Evolutionary conservation across 1,284 basidiomycete species (phyloP).

Genomic region (Megacollybia platyphylla): DNA sequence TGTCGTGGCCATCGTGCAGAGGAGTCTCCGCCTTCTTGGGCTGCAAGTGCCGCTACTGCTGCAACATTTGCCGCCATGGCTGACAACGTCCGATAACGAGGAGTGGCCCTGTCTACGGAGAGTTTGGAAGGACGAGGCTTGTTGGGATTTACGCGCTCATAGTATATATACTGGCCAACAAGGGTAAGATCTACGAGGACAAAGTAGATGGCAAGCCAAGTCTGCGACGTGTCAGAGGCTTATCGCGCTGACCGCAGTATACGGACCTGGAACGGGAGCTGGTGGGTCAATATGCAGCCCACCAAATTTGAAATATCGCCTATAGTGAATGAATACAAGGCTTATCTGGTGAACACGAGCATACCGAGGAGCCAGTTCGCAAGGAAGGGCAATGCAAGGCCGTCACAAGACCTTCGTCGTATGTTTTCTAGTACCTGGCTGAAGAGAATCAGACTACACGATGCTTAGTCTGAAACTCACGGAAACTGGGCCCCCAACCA

Average conservation of each 20-base stretch:
- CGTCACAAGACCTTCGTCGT: conserved; percentile 64
- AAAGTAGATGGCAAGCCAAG: conserved; percentile 81
- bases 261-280: conserved; percentile 86
- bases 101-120: conserved; percentile 34
- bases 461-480: conserved; percentile 36
- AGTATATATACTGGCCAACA: conserved; percentile 72
- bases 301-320: conserved; percentile 86
- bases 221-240: conserved; percentile 31
- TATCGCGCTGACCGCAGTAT: background rate
- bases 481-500: conserved; percentile 91
- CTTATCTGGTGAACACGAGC: conserved; percentile 11
- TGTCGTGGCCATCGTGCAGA: conserved; percentile 12
- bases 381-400: conserved; percentile 82
- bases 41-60: conserved; percentile 49
- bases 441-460: conserved; percentile 4
- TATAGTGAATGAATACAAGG: conserved; percentile 15
- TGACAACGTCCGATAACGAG: conserved; percentile 58
- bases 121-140: conserved; percentile 31
- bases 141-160: conserved; percentile 19
- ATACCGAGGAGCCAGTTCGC: conserved; percentile 82
- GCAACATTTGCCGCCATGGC: conserved; percentile 57
- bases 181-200: conserved; percentile 68
- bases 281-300: conserved; percentile 82
- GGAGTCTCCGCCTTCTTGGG: conserved; percentile 35
- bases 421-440: conserved; percentile 77